Conservation (phyloP, 495 filamentous ascomycete genomes). For the Podospora pseudocomata region DNA sequence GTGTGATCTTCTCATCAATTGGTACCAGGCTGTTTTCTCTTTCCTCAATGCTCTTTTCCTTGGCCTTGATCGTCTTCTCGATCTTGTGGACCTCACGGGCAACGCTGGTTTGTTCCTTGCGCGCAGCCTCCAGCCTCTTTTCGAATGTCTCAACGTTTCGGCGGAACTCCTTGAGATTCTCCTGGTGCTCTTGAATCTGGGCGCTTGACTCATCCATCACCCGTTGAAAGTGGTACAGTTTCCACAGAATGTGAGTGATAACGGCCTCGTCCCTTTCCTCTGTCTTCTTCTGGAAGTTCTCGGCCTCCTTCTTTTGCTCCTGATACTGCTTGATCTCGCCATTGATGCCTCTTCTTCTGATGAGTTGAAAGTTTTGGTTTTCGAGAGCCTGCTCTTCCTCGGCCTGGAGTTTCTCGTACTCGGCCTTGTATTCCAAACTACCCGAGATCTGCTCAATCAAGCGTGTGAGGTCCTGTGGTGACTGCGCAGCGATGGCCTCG, state of each 20-base stretch:
- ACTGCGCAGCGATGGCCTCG: conserved; percentile 94
- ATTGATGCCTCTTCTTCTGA: conserved; percentile 89
- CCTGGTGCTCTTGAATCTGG: conserved; percentile 90
- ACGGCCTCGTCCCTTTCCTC: conserved; percentile 89
- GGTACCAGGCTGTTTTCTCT: conserved; percentile 82
- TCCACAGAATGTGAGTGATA: conserved; percentile 94
- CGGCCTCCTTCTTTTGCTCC: conserved; percentile 94
- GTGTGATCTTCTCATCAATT: conserved; percentile 87
- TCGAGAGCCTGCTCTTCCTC: conserved; percentile 85
- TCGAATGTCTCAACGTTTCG: conserved; percentile 85
- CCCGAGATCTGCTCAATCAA: conserved; percentile 97
- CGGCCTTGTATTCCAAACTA: conserved; percentile 89
- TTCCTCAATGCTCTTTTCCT: conserved; percentile 85
- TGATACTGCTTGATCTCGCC: conserved; percentile 97
- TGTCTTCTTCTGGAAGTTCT: conserved; percentile 81
- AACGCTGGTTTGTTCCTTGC: conserved; percentile 75
- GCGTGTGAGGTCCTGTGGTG: conserved; percentile 87
- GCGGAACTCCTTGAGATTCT: conserved; percentile 90
- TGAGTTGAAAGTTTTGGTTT: conserved; percentile 79
- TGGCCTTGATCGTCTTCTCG: conserved; percentile 75
- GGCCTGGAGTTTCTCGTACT: conserved; percentile 84
- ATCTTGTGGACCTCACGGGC: conserved; percentile 74
- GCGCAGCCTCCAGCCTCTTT: conserved; percentile 76
- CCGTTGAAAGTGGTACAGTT: conserved; percentile 91
- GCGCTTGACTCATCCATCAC: conserved; percentile 87